Evolutionary conservation across 371 early-diverging fungal species (phyloP).

Genomic region (Smittium mucronatum): DNA sequence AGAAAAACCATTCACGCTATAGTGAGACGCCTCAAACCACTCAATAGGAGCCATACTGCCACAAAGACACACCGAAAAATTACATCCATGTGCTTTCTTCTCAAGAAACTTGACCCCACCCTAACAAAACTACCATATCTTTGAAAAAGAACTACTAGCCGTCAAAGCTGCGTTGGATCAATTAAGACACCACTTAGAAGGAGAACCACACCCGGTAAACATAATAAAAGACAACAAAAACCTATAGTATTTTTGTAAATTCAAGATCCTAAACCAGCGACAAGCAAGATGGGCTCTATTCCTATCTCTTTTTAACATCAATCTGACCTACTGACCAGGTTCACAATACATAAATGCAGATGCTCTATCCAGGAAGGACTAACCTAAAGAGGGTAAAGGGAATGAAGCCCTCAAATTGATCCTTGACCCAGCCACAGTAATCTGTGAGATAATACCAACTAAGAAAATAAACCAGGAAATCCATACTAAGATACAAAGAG

Average conservation of each 20-base stretch:
- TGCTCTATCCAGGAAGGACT: slow-evolving; percentile 10
- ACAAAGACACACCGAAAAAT: background rate
- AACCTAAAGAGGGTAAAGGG: background rate
- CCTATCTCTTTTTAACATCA: slow-evolving; percentile 9
- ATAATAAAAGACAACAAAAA: slow-evolving; percentile 9
- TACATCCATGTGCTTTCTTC: background rate
- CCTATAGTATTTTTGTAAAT: slow-evolving; percentile 3
- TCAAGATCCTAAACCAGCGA: background rate
- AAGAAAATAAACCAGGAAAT: background rate
- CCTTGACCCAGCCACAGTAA: too few relatives aligned
- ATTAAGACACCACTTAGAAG: slow-evolving; percentile 6
- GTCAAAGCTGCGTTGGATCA: background rate
- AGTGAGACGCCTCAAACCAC: slow-evolving; percentile 39
- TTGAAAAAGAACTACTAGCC: slow-evolving; percentile 9
- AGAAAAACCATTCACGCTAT: slow-evolving; percentile 19
- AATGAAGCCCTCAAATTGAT: background rate
- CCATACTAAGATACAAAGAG: too few relatives aligned
- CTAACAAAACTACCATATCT: slow-evolving; percentile 6
- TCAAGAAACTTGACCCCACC: slow-evolving; percentile 2
- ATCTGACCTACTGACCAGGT: slow-evolving; percentile 11
- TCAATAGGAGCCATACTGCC: slow-evolving; percentile 6
- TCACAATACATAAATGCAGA: slow-evolving; percentile 9
- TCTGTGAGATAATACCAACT: background rate
- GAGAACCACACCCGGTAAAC: background rate
- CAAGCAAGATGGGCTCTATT: slow-evolving; percentile 5